A percentile compares a stretch with the other conserved stretches of the same genome.
phyloP scores from a whole-genome alignment of 108 stramenopile species.

The Conticribra guillardii region DNA sequence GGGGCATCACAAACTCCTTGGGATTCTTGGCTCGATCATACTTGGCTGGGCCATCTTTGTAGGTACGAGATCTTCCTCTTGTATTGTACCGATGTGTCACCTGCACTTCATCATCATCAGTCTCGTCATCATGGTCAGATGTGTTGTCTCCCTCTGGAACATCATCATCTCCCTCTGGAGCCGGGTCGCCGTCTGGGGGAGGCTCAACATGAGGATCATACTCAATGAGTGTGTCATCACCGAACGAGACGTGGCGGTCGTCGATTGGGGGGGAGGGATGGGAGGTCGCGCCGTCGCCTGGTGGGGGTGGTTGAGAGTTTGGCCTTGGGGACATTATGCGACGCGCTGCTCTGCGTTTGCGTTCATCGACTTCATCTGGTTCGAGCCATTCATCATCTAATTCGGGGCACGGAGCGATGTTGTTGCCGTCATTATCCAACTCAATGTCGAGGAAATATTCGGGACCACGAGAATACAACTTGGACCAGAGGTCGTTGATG shows the following conservation, averaged over 20 bases:
- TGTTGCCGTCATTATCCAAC: background rate
- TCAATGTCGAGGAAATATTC: conserved; percentile 1
- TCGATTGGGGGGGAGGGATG: no score
- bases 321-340: no score
- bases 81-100: no score
- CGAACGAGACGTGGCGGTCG: no score
- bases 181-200: background rate
- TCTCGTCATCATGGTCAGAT: no score
- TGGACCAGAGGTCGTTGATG: background rate
- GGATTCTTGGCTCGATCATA: background rate
- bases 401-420: background rate
- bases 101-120: no score
- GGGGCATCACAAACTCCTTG: background rate
- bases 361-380: no score
- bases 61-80: background rate
- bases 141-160: background rate
- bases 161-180: background rate
- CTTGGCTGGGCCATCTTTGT: background rate
- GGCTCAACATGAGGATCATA: no score
- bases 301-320: no score
- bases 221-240: background rate
- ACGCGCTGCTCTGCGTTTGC: no score
- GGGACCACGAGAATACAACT: background rate
- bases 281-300: no score
- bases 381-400: background rate